Conservation (phyloP, 2,329 filamentous ascomycete genomes). For the Trichoderma simmonsii region DNA sequence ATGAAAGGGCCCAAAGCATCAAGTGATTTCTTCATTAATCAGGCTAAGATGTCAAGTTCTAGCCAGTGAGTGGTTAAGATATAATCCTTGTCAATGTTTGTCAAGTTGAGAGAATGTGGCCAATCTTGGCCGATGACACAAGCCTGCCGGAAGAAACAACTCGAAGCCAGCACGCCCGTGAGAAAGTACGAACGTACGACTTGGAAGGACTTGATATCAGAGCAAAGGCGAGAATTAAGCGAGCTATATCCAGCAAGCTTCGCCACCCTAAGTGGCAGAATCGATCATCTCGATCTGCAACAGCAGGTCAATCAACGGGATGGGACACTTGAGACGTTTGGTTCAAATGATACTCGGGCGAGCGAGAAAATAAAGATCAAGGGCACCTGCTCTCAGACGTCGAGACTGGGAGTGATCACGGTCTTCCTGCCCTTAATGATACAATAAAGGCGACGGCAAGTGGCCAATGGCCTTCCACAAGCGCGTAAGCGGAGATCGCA, state of each 20-base stretch:
- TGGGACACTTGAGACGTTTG: neutral
- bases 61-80: neutral
- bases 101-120: neutral
- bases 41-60: neutral
- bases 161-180: neutral
- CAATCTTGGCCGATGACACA: neutral
- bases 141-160: neutral
- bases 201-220: neutral
- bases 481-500: neutral
- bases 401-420: neutral
- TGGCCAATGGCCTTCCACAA: neutral
- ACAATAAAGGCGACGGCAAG: neutral
- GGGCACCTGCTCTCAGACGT: neutral
- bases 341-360: neutral
- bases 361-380: neutral
- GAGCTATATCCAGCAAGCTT: constrained; percentile 13
- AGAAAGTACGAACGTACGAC: neutral
- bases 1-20: neutral
- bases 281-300: constrained; percentile 12
- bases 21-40: neutral
- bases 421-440: neutral
- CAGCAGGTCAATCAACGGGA: neutral
- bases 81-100: neutral
- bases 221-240: neutral
- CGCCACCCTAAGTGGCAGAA: constrained; percentile 6